Evolutionary conservation across 2,329 filamentous ascomycete genomes (phyloP), one percentile per base, ranked within the genome.

Genomic region (Hymenoscyphus linearis): DNA sequence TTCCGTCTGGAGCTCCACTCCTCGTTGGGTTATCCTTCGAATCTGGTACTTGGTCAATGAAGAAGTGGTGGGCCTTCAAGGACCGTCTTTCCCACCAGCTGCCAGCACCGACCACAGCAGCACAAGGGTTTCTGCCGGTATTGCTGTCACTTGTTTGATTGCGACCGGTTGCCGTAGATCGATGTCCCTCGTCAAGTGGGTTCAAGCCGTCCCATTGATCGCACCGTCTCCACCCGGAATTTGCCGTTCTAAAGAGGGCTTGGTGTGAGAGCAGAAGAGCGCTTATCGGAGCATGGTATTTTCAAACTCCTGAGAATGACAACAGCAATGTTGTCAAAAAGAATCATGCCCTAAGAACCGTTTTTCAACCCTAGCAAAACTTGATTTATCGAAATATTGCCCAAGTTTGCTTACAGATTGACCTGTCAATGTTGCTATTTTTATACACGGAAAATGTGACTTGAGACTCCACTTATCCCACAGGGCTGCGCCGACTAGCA

Each of bases 121-220:
- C 40, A 18, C 40, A 47, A n/a, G 40, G 40, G 40, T 47, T 47
- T 47, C 40, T 47, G 40, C 40, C 18, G 40, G 40, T 25, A 47
- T 47, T 47, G 40, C 40, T 47, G 40, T 47, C 40, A 47, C 40
- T 47, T 47, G 40, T 47, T 47, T 47, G 40, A 47, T 47, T 47
- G 40, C 40, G 40, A 47, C 40, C 40, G 40, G 40, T 47, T 47
- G 40, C 40, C 18, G 40, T 47, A 47, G 40, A 47, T 47, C 54
- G 13, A 16, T 18, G 6, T 40, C 52, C 40, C 37, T 16, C 54
- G 25, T 36, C 35, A 56, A 57, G 52, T 60, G 59, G 59, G 59
- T 60, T 60, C 54, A 60, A 52, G 40, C 59, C 59, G 59, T 47
- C 40, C 40, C 40, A 47, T 47, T 47, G 40, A 47, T 22, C 40